Evolutionary conservation across 441 rosid species (phyloP).

Genomic region (Iberis amara): DNA sequence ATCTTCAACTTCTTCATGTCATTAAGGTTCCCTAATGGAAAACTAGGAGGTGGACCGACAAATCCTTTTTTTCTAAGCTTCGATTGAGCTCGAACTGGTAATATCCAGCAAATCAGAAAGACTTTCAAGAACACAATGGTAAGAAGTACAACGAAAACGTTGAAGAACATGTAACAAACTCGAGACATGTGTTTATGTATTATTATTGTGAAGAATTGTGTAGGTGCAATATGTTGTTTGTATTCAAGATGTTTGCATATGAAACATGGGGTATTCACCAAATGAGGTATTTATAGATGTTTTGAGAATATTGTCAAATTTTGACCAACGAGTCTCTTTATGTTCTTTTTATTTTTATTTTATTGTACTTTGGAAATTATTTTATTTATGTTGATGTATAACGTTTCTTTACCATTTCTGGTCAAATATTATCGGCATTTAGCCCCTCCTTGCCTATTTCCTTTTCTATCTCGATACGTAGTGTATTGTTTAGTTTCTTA

Average conservation of each 20-base stretch:
- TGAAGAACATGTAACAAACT: constrained; percentile 22
- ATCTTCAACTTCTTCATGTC: constrained; percentile 47
- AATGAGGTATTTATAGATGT: constrained; percentile 31
- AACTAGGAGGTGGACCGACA: constrained; percentile 64
- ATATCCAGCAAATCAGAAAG: constrained; percentile 52
- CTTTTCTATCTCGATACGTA: not conserved
- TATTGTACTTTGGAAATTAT: not conserved
- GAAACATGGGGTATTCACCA: constrained; percentile 17
- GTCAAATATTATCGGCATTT: constrained; percentile 34
- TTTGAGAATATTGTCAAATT: constrained; percentile 23
- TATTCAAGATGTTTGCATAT: constrained; percentile 21
- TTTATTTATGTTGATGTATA: constrained; percentile 9
- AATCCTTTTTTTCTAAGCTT: constrained; percentile 67
- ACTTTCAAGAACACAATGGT: constrained; percentile 36
- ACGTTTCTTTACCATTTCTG: constrained; percentile 30
- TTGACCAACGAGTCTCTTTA: constrained; percentile 26
- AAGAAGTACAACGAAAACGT: constrained; percentile 23
- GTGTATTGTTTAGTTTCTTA: constrained; percentile 10
- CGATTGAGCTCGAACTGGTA: constrained; percentile 41
- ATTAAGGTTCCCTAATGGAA: constrained; percentile 64
- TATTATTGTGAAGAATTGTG: not conserved
- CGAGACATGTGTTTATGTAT: no score
- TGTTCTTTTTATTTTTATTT: not conserved
- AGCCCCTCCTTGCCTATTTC: constrained; percentile 14
- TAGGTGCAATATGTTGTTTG: constrained; percentile 20